Percentiles rank a stretch among this genome's conserved stretches.
phyloP scores from a whole-genome alignment of 169 alveolate genomes.

The Perkinsus marinus region DNA sequence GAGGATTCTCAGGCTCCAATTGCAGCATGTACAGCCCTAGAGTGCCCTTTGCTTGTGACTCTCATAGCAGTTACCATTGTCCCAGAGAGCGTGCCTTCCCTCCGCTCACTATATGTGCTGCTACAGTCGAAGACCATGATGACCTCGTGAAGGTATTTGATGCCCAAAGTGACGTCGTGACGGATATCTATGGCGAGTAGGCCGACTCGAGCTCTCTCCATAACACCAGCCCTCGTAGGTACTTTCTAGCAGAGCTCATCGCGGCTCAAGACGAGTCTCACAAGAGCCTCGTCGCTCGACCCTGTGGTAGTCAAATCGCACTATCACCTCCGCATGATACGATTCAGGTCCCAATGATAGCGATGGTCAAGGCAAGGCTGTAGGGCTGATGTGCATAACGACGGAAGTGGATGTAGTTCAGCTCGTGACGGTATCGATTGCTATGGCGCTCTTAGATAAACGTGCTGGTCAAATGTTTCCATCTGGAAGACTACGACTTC shows the following conservation, averaged over 20 bases:
- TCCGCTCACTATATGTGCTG: conserved; percentile 57
- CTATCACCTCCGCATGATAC: not conserved
- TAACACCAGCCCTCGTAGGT: not conserved
- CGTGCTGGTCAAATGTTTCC: conserved; percentile 23
- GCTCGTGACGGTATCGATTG: not conserved
- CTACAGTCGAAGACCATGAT: conserved; percentile 70
- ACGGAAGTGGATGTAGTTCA: conserved; percentile 46
- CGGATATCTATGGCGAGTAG: conserved; percentile 62
- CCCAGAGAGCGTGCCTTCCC: conserved; percentile 14
- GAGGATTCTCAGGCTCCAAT: not conserved
- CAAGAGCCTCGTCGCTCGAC: conserved; percentile 49
- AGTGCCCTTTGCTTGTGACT: not conserved
- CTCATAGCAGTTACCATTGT: not conserved
- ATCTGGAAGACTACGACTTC: conserved; percentile 22
- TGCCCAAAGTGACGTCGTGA: conserved; percentile 57
- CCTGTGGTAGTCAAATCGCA: conserved; percentile 28
- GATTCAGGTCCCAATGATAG: not conserved
- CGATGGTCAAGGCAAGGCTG: conserved; percentile 42
- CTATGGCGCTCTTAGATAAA: not conserved
- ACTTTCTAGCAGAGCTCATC: conserved; percentile 69
- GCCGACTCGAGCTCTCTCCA: not conserved
- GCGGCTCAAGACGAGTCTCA: conserved; percentile 59
- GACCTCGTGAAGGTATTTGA: conserved; percentile 68
- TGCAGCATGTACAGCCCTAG: not conserved
- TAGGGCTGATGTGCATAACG: conserved; percentile 64